Evolutionary conservation across 225 moss, liverwort and hornwort species (phyloP).

Genomic region (Lunularia cruciata): DNA sequence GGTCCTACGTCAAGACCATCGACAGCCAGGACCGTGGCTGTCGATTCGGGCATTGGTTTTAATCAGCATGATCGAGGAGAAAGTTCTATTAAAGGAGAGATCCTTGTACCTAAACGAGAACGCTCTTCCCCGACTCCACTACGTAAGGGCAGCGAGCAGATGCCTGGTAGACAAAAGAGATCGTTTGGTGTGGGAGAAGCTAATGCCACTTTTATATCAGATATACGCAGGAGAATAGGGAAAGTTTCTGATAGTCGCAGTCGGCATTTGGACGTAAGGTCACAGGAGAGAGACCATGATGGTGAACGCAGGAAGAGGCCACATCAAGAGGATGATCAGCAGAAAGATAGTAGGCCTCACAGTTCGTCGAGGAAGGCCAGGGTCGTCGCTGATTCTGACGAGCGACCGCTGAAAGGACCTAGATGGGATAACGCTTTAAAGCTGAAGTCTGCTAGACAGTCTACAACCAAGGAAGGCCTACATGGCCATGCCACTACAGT

Average conservation of each 20-base stretch:
- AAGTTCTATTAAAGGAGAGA: background rate
- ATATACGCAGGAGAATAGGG: constrained; percentile 10
- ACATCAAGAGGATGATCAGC: constrained; percentile 10
- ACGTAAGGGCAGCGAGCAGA: constrained; percentile 26
- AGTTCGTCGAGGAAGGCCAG: constrained; percentile 22
- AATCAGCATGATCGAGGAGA: background rate
- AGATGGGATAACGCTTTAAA: constrained; percentile 18
- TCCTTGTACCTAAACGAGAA: constrained; percentile 18
- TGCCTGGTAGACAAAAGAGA: constrained; percentile 13
- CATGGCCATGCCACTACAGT: constrained; percentile 35
- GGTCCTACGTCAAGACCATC: constrained; percentile 19
- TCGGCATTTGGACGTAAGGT: constrained; percentile 20
- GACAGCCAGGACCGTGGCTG: background rate
- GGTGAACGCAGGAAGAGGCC: constrained; percentile 23
- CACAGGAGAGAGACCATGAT: constrained; percentile 9
- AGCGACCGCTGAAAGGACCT: constrained; percentile 25
- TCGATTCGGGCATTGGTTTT: background rate
- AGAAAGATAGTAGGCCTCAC: constrained; percentile 11
- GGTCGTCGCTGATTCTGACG: constrained; percentile 4
- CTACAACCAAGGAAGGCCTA: constrained; percentile 26
- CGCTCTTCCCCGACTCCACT: constrained; percentile 14
- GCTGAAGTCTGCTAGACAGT: constrained; percentile 17
- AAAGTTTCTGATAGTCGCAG: constrained; percentile 15
- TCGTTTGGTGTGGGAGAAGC: constrained; percentile 6
- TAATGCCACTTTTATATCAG: constrained; percentile 1